phyloP scores from a whole-genome alignment of 2,329 filamentous ascomycete genomes.

The Paecilomyces dactylethromorphus region DNA sequence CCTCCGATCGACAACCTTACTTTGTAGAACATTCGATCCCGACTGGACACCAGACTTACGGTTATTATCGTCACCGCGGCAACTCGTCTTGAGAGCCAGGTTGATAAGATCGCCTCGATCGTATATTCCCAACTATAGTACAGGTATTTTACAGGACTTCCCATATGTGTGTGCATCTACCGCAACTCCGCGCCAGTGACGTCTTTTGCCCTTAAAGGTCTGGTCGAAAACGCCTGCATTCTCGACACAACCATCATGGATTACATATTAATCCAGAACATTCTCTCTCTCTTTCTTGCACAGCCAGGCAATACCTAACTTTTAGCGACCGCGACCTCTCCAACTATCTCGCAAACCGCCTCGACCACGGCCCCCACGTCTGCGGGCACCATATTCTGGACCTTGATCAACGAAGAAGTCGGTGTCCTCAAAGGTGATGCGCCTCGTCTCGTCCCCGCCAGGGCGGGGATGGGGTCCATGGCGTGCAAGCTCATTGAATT shows the following conservation, averaged over 20 bases:
- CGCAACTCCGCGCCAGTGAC: neutral
- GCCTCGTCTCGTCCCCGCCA: slow-evolving; percentile 52
- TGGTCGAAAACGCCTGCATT: neutral
- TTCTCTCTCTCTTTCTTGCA: neutral
- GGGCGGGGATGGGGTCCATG: slow-evolving; percentile 30
- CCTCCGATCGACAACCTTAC: neutral
- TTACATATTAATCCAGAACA: neutral
- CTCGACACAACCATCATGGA: neutral
- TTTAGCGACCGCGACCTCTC: slow-evolving; percentile 7
- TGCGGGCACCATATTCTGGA: slow-evolving; percentile 51
- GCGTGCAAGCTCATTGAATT: slow-evolving; percentile 42
- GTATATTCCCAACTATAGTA: neutral
- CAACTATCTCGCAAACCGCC: slow-evolving; percentile 14
- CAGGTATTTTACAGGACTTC: neutral
- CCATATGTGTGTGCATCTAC: neutral
- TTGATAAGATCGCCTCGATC: neutral
- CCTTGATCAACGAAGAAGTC: slow-evolving; percentile 65
- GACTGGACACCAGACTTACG: too few relatives aligned
- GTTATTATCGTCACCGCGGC: too few relatives aligned
- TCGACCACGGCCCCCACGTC: slow-evolving; percentile 28
- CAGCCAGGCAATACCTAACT: neutral
- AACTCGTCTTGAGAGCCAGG: neutral
- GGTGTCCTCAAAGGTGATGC: slow-evolving; percentile 66
- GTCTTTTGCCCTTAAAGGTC: neutral
- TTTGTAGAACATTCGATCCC: too few relatives aligned